Conservation (phyloP, 257 asterid species). For the Rubia yunnanensis region DNA sequence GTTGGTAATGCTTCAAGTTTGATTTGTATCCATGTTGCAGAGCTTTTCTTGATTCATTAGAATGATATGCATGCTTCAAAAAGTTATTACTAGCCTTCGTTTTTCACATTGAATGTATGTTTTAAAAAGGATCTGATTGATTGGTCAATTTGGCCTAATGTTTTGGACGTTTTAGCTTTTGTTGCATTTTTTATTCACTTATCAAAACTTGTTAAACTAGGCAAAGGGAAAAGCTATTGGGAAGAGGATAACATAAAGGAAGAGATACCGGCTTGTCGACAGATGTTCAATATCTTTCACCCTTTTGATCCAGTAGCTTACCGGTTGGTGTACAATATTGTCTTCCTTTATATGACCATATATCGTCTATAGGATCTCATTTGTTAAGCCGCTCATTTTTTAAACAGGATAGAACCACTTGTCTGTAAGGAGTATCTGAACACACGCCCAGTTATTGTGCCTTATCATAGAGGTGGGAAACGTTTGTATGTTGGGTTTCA, state of each 20-base stretch:
- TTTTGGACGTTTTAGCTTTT: neutral
- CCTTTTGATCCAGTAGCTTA: conserved; percentile 98
- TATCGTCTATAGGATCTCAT: conserved; percentile 12
- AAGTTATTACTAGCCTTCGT: neutral
- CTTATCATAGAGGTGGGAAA: conserved; percentile 97
- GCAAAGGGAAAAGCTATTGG: conserved; percentile 78
- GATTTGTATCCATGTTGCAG: neutral
- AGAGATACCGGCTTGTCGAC: conserved; percentile 93
- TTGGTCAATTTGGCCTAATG: neutral
- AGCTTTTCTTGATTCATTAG: neutral
- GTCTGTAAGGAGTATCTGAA: conserved; percentile 65
- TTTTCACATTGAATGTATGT: neutral
- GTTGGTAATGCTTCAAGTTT: conserved; percentile 45
- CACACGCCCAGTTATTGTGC: conserved; percentile 73
- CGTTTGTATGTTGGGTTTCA: conserved; percentile 79
- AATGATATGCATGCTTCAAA: neutral
- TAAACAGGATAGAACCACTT: conserved; percentile 80
- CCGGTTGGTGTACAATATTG: conserved; percentile 33
- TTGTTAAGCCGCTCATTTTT: conserved; percentile 9
- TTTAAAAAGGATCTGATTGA: neutral
- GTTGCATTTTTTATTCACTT: conserved; percentile 10
- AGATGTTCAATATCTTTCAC: conserved; percentile 90
- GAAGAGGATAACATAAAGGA: conserved; percentile 65
- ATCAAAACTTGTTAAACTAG: conserved; percentile 30
- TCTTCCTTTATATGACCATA: neutral